These are phyloP conservation scores for Hypoxylon sp. DNA, from an alignment of 2,329 filamentous ascomycete genomes.

Conservation along the genomic window DNA sequence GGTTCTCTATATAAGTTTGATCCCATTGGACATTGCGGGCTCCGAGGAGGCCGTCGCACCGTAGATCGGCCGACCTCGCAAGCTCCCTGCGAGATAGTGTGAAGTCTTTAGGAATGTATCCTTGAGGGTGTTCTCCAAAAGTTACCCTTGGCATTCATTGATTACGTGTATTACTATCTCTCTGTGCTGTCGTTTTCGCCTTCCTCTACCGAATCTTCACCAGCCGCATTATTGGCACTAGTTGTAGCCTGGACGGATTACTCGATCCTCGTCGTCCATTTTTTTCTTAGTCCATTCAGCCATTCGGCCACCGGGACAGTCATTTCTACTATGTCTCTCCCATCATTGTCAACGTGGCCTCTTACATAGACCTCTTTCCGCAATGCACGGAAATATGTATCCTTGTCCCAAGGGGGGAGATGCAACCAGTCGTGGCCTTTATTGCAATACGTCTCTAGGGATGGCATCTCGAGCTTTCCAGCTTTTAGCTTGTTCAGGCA, in stretches of 20 bases:
- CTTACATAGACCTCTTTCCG: slow-evolving; percentile 2
- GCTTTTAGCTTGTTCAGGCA: slow-evolving; percentile 21
- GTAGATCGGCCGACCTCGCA: background rate
- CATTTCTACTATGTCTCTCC: background rate
- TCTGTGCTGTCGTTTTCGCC: background rate
- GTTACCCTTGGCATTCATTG: background rate
- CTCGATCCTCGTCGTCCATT: slow-evolving; percentile 4
- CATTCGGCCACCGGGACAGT: slow-evolving; percentile 3
- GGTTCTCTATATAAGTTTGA: background rate
- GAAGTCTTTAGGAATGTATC: background rate
- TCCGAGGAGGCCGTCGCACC: slow-evolving; percentile 24
- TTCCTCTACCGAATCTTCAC: background rate
- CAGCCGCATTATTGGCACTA: background rate
- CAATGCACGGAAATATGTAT: slow-evolving; percentile 11
- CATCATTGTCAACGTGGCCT: slow-evolving; percentile 3
- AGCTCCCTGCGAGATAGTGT: background rate
- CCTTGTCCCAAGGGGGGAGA: slow-evolving; percentile 20
- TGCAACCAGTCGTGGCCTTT: slow-evolving; percentile 21
- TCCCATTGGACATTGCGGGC: background rate
- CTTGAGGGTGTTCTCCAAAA: background rate
- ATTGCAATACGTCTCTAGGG: slow-evolving; percentile 3
- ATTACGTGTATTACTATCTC: background rate
- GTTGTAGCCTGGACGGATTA: background rate
- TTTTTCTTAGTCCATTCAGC: slow-evolving; percentile 10
- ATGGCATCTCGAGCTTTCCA: background rate